phyloP scores from a whole-genome alignment of 257 asterid species.

The Mitragyna speciosa region DNA sequence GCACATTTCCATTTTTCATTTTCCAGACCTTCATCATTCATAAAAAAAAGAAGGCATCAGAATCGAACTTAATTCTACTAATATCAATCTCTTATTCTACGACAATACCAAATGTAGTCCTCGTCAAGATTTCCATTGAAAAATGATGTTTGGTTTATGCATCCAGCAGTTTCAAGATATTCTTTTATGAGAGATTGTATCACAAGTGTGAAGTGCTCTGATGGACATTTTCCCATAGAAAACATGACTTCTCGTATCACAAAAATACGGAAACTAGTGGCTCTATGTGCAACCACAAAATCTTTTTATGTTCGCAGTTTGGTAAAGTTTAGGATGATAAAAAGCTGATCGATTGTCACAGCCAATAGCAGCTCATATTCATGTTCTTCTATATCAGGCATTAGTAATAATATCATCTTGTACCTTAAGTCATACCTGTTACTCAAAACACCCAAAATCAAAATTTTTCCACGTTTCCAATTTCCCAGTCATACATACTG shows the following conservation, averaged over 20 bases:
- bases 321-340: neutral
- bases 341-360: no score
- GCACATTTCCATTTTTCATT: no score
- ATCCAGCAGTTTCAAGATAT: neutral
- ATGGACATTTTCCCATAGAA: neutral
- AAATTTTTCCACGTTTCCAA: neutral
- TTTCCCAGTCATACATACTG: neutral
- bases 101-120: neutral
- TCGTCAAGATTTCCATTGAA: neutral
- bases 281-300: neutral
- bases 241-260: neutral
- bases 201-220: neutral
- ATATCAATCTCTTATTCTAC: neutral
- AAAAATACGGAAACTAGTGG: neutral
- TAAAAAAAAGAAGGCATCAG: neutral
- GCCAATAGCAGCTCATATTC: neutral
- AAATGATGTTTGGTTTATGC: neutral
- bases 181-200: neutral
- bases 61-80: neutral
- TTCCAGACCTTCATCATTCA: slow-evolving; percentile 60
- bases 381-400: neutral
- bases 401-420: no score
- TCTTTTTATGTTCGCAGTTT: neutral
- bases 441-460: neutral
- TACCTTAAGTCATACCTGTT: neutral